Evolutionary conservation across 495 filamentous ascomycete species (phyloP).

Genomic region (Extremus antarcticus): DNA sequence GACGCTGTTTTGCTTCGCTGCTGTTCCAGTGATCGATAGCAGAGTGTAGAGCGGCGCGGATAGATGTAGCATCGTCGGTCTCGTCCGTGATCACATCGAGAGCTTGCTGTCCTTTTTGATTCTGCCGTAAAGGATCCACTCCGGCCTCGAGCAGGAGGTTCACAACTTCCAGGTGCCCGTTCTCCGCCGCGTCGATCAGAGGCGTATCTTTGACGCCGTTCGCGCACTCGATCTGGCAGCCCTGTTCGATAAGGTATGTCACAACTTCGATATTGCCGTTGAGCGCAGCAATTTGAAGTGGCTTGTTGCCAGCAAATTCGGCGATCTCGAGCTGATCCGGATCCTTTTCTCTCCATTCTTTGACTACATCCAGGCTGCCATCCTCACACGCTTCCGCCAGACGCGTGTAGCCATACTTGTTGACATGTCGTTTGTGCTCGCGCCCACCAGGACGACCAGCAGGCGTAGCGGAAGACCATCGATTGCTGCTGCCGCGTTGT

Average conservation of each 20-base stretch:
- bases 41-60: conserved; percentile 39
- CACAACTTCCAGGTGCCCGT: conserved; percentile 84
- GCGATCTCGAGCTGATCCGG: conserved; percentile 79
- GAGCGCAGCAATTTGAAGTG: conserved; percentile 80
- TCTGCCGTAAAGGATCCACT: conserved; percentile 78
- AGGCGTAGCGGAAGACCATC: conserved; percentile 19
- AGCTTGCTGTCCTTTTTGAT: conserved; percentile 77
- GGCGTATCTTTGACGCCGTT: conserved; percentile 88
- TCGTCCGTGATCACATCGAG: conserved; percentile 55
- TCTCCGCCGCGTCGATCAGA: conserved; percentile 89
- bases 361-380: conserved; percentile 60
- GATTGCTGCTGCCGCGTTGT: conserved; percentile 10
- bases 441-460: conserved; percentile 26
- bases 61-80: conserved; percentile 52
- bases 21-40: conserved; percentile 30
- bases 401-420: conserved; percentile 74
- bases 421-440: conserved; percentile 64
- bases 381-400: conserved; percentile 75
- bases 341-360: conserved; percentile 56
- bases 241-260: conserved; percentile 64
- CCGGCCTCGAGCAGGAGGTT: conserved; percentile 65
- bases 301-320: conserved; percentile 89
- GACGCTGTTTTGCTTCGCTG: conserved; percentile 26
- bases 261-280: conserved; percentile 75
- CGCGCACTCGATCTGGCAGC: conserved; percentile 66